Percentiles rank a stretch among this genome's conserved stretches.
Conservation (phyloP, 2,329 filamentous ascomycete genomes). For the Microsporum canis region DNA sequence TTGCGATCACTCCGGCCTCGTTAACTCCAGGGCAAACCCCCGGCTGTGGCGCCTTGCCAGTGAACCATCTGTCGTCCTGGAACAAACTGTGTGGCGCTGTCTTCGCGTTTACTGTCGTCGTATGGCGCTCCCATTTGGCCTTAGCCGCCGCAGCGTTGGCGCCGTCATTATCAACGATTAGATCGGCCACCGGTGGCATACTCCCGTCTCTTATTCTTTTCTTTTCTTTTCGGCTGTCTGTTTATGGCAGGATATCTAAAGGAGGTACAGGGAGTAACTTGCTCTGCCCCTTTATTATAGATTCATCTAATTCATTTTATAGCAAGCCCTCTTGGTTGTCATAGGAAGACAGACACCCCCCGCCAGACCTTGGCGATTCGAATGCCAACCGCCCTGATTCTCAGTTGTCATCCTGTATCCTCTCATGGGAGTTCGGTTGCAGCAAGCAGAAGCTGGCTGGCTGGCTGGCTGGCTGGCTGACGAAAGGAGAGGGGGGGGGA, state of each 20-base stretch:
- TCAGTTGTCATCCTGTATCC: not conserved
- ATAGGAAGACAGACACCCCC: not conserved
- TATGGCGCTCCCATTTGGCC: not conserved
- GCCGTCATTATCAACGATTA: not conserved
- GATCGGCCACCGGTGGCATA: not conserved
- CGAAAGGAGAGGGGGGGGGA: not conserved
- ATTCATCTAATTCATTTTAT: not conserved
- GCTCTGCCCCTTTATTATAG: not conserved
- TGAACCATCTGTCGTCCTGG: not conserved
- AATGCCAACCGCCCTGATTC: not conserved
- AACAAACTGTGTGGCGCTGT: conserved; percentile 1
- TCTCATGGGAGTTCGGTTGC: not conserved
- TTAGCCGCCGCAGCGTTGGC: not conserved
- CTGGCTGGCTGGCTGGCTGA: not conserved
- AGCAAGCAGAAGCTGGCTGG: not conserved
- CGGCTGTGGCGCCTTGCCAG: not conserved
- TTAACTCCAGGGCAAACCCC: not conserved
- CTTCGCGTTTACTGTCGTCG: not conserved
- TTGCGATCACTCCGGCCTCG: not conserved
- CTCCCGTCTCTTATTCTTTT: not conserved
- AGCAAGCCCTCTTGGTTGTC: not conserved
- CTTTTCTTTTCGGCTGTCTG: not conserved
- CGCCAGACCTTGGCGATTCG: not conserved
- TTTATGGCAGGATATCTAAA: not conserved
- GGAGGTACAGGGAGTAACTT: not conserved